Evolutionary conservation across 2,329 filamentous ascomycete genomes (phyloP).

Genomic region (Exophiala calicioides): DNA sequence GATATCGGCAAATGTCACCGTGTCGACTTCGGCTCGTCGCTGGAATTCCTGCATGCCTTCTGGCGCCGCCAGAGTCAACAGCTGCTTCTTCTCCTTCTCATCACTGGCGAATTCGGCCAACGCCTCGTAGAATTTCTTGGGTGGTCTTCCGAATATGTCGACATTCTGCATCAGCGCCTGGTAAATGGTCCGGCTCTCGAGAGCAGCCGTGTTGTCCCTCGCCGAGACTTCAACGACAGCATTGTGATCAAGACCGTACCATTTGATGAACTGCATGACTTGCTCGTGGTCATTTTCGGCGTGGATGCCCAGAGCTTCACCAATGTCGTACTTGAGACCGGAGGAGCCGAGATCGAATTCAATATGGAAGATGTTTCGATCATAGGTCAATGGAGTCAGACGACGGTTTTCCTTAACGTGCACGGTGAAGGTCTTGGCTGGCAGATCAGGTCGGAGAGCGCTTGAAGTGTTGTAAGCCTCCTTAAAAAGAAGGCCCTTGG

Average conservation of each 20-base stretch:
- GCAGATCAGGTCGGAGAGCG: constrained; percentile 78
- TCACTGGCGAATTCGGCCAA: constrained; percentile 84
- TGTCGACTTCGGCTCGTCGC: constrained; percentile 85
- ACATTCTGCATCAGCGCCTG: constrained; percentile 90
- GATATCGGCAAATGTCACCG: constrained; percentile 85
- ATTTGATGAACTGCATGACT: constrained; percentile 81
- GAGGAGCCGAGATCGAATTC: constrained; percentile 94
- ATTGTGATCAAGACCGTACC: constrained; percentile 79
- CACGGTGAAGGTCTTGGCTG: constrained; percentile 82
- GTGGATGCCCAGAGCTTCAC: constrained; percentile 94
- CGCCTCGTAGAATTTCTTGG: constrained; percentile 96
- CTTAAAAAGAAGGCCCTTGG: constrained; percentile 89
- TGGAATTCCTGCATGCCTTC: constrained; percentile 91
- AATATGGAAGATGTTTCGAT: constrained; percentile 99
- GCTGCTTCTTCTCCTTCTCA: constrained; percentile 76
- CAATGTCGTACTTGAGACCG: constrained; percentile 93
- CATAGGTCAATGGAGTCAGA: constrained; percentile 82
- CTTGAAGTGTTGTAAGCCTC: constrained; percentile 80
- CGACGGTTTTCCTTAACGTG: constrained; percentile 94
- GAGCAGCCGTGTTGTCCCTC: constrained; percentile 70
- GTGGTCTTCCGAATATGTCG: constrained; percentile 94
- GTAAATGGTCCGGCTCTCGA: constrained; percentile 89
- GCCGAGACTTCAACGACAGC: constrained; percentile 90
- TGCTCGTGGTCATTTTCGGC: constrained; percentile 84
- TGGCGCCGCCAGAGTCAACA: constrained; percentile 72